Base-by-base conservation (phyloP, 306 rosid genomes). In the Hippophae gyantsensis region DNA sequence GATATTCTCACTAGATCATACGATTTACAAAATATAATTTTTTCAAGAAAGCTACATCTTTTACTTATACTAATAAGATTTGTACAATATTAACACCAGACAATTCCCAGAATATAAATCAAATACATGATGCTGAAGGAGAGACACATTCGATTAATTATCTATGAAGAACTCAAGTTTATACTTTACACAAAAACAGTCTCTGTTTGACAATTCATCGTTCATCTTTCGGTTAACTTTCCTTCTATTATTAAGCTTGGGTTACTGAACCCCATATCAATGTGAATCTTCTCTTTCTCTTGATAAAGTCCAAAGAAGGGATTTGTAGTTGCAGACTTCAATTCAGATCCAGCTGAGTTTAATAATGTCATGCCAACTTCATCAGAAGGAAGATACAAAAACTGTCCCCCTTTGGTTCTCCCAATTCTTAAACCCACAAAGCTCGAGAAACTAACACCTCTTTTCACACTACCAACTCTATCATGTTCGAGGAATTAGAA, bases 381-480 rank as follows among this genome's bases (percentile, higher is more conserved):
- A 65, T 80, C 86, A 6, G 18, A 57, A 45, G 86, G 86, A 75
- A 92, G 95, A 76, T 66, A 68, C 64, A 87, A 81, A 52, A 80
- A 88, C 7, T 78, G 85, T 38, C 51, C 80, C 57, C 13, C 89
- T 71, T 64, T 71, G 0, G 7, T 73, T 85, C 64, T 81, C 79
- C 73, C 80, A 69, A 18, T 18, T 18, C 23, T 18, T 18, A 18
- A 87, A 92, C 52, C 96, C 96, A 65, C 96, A 87, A 7, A 78
- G 93, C 78, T 87, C 86, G 40, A 92, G 95, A 82, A 92, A 92
- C 70, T 83, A 13, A 72, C 47, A 9, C 96, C 93, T 62, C 87
- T 93, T 25, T 49, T 57, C 67, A 83, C 67, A 75, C 83, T 78
- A 54, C 88, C 95, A 73, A 92, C 82, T 80, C 93, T 85, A 13